A percentile compares a stretch with the other conserved stretches of the same genome.
Conservation (phyloP, 148 eudicot species). For the Persicaria maculosa region DNA sequence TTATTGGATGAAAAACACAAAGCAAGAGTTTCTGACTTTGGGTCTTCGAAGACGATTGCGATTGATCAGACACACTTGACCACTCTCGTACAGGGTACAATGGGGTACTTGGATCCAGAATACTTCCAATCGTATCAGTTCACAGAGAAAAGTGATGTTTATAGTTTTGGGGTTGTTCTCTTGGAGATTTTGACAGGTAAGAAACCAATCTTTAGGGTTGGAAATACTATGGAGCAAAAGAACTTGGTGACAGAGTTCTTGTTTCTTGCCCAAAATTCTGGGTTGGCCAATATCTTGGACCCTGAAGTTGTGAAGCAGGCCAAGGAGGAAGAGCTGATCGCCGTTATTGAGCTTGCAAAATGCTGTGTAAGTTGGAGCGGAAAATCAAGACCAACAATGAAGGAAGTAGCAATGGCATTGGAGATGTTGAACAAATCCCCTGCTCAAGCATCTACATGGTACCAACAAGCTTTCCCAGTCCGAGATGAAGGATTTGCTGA, state of each 20-base stretch:
- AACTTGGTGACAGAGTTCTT: constrained; percentile 3
- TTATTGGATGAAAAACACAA: not conserved
- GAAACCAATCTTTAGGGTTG: not conserved
- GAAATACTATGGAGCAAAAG: not conserved
- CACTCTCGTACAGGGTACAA: constrained; percentile 9
- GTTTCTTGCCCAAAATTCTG: not conserved
- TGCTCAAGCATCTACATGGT: constrained; percentile 2
- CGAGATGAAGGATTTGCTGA: not conserved
- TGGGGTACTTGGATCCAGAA: constrained; percentile 3
- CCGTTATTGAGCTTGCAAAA: not conserved
- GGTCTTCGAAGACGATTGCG: constrained; percentile 1
- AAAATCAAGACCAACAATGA: not conserved
- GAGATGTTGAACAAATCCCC: not conserved
- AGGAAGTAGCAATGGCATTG: not conserved
- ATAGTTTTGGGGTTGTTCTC: not conserved
- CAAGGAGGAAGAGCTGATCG: not conserved
- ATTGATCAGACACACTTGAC: constrained; percentile 8
- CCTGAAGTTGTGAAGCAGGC: not conserved
- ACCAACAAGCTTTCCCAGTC: not conserved
- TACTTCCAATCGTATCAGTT: constrained; percentile 8
- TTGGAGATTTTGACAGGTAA: not conserved
- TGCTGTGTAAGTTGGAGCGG: not conserved
- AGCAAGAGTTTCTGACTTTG: not conserved
- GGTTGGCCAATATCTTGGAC: not conserved
- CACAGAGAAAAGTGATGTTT: constrained; percentile 7